Percentiles rank a stretch among this genome's conserved stretches.
Conservation (phyloP, 2,329 filamentous ascomycete species). For the Neofusicoccum umdonicola region DNA sequence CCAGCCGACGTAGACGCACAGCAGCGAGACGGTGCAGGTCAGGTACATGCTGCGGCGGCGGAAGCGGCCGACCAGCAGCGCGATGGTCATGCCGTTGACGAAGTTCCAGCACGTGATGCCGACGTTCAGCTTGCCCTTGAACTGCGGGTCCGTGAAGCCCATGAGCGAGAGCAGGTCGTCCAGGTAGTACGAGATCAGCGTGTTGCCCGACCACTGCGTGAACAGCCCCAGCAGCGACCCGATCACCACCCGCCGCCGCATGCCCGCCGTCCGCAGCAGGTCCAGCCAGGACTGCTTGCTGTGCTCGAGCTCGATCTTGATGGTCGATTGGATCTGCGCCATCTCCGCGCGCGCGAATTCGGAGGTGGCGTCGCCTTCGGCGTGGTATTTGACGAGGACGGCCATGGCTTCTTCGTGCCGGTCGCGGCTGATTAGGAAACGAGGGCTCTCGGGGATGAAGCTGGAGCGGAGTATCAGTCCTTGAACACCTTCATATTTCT, state of each 20-base stretch:
- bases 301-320: conserved; percentile 57
- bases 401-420: conserved; percentile 60
- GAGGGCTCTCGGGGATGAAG: conserved; percentile 62
- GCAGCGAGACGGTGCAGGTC: conserved; percentile 37
- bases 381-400: conserved; percentile 63
- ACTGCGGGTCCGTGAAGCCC: conserved; percentile 53
- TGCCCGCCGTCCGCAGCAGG: conserved; percentile 61
- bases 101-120: conserved; percentile 55
- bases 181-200: conserved; percentile 66
- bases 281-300: conserved; percentile 58
- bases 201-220: conserved; percentile 67
- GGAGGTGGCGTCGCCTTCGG: conserved; percentile 51
- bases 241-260: conserved; percentile 62
- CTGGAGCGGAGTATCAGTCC: conserved; percentile 40
- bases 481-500: conserved; percentile 43
- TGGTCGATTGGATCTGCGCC: conserved; percentile 64
- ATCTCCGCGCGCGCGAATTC: conserved; percentile 64
- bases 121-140: conserved; percentile 58
- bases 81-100: conserved; percentile 51
- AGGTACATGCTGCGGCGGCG: conserved; percentile 59
- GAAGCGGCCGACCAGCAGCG: conserved; percentile 54
- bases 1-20: conserved; percentile 35
- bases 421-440: conserved; percentile 64
- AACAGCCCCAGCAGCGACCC: conserved; percentile 61
- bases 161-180: conserved; percentile 61